Conservation (phyloP, 106 monocot species). For the Dendrobium nobile region DNA sequence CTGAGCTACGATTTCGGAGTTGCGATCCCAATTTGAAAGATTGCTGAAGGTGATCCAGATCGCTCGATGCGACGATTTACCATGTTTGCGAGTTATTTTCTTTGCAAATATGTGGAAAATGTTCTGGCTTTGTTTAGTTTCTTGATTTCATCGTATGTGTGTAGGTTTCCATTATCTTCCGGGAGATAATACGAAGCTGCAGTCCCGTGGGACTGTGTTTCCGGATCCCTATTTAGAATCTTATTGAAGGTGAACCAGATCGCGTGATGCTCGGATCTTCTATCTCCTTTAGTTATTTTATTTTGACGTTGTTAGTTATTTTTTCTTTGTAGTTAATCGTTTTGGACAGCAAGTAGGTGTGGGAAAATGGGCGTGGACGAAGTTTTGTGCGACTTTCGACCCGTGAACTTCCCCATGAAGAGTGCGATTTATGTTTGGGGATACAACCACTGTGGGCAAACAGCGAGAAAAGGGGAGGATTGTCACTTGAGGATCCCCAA, state of each 20-base stretch:
- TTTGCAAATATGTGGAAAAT: neutral
- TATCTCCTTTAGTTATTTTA: neutral
- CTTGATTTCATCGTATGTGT: neutral
- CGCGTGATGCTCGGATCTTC: neutral
- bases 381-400: slow-evolving; percentile 26
- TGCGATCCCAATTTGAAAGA: neutral
- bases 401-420: slow-evolving; percentile 41
- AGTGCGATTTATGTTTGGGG: slow-evolving; percentile 96
- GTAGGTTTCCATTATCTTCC: neutral
- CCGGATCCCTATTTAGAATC: neutral
- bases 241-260: neutral
- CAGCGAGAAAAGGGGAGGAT: slow-evolving; percentile 54
- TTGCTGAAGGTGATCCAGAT: neutral
- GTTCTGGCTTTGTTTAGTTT: neutral
- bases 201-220: neutral
- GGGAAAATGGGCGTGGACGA: slow-evolving; percentile 39
- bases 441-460: slow-evolving; percentile 91
- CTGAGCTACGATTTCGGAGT: neutral
- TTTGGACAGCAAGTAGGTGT: neutral
- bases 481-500: slow-evolving; percentile 69
- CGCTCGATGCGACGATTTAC: neutral
- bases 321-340: neutral
- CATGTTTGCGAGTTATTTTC: neutral
- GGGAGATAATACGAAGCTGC: no score
- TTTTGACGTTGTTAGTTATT: neutral